A percentile compares a stretch with the other conserved stretches of the same genome.
Evolutionary conservation across 1,284 basidiomycete genomes (phyloP).

Genomic region (Apiotrichum veenhuisii): DNA sequence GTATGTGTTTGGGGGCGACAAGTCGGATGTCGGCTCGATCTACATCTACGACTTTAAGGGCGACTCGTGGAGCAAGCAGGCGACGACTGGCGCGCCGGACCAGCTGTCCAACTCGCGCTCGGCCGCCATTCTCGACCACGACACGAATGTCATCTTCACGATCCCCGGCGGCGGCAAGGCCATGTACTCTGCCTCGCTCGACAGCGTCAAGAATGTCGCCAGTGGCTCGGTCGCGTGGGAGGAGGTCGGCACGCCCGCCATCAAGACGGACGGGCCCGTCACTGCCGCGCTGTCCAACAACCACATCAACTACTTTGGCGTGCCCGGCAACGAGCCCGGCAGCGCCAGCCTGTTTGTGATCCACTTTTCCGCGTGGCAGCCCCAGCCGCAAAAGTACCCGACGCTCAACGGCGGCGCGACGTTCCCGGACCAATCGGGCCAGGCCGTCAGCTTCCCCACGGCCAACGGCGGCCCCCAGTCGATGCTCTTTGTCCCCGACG

Average conservation of each 20-base stretch:
- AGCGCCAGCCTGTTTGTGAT: slow-evolving; percentile 77
- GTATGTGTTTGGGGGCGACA: slow-evolving; percentile 73
- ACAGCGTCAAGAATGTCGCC: slow-evolving; percentile 57
- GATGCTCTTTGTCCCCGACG: slow-evolving; percentile 79
- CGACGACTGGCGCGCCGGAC: slow-evolving; percentile 38
- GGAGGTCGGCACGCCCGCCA: slow-evolving; percentile 56
- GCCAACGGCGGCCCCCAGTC: slow-evolving; percentile 62
- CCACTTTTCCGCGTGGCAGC: slow-evolving; percentile 79
- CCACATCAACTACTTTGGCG: slow-evolving; percentile 63
- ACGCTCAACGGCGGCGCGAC: slow-evolving; percentile 51
- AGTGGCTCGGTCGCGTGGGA: slow-evolving; percentile 61
- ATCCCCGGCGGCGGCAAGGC: slow-evolving; percentile 25
- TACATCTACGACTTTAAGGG: slow-evolving; percentile 49
- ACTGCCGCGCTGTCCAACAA: slow-evolving; percentile 44
- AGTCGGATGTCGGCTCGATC: slow-evolving; percentile 57
- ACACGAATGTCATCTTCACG: slow-evolving; percentile 73
- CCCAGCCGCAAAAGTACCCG: slow-evolving; percentile 62
- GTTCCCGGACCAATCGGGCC: slow-evolving; percentile 72
- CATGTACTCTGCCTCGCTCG: slow-evolving; percentile 64
- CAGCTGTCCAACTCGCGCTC: slow-evolving; percentile 41
- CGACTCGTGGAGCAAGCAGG: slow-evolving; percentile 47
- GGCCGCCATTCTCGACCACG: slow-evolving; percentile 71
- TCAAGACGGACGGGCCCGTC: slow-evolving; percentile 42
- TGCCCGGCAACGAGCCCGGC: slow-evolving; percentile 63
- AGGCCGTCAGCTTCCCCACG: slow-evolving; percentile 72